Conservation (phyloP, 176 grass and related monocot species). For the Pontederia crassipes region DNA sequence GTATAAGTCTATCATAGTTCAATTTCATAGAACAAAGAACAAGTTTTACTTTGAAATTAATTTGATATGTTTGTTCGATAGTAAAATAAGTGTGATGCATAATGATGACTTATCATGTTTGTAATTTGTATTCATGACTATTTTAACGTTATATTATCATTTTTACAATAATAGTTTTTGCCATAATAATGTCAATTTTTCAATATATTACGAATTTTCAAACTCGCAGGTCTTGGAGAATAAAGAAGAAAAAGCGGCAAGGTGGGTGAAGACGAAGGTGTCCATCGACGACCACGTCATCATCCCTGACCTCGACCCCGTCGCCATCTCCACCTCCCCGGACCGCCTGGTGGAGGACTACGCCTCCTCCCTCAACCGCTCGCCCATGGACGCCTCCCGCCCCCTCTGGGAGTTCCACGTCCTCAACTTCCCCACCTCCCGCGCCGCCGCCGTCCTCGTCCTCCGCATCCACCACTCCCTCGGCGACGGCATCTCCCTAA, state of each 20-base stretch:
- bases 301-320: conserved; percentile 39
- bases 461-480: conserved; percentile 24
- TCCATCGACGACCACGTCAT: conserved; percentile 59
- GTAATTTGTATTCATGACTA: no score
- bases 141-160: no score
- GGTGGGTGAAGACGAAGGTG: conserved; percentile 53
- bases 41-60: no score
- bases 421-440: conserved; percentile 61
- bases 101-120: no score
- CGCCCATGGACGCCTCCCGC: conserved; percentile 36
- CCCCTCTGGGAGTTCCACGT: conserved; percentile 83
- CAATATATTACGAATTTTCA: no score
- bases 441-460: conserved; percentile 24
- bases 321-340: conserved; percentile 3
- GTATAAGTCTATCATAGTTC: no score
- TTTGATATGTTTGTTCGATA: no score
- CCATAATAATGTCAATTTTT: no score
- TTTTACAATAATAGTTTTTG: no score
- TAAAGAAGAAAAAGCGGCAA: conserved; percentile 9
- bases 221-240: conserved; percentile 37
- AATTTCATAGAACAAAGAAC: no score
- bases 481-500: conserved; percentile 78
- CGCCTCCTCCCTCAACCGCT: conserved; percentile 38
- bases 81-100: no score
- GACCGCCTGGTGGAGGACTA: conserved; percentile 68